Conservation (phyloP, 805 yeast genomes). For the Nakazawaea siamensis region DNA sequence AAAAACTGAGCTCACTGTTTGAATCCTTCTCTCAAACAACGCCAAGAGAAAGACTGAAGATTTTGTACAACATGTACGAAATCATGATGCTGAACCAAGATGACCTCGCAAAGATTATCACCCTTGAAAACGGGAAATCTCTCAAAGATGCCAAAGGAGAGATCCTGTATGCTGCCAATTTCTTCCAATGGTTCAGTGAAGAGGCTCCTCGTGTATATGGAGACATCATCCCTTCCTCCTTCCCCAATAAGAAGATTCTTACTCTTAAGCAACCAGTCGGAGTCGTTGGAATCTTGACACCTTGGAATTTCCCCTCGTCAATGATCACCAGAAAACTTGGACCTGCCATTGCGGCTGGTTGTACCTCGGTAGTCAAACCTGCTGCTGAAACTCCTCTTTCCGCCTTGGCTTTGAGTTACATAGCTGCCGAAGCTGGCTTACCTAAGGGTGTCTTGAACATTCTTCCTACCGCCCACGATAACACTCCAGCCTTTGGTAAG, state of each 20-base stretch:
- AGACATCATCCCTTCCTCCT: slow-evolving; percentile 52
- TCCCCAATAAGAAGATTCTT: slow-evolving; percentile 39
- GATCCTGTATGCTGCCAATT: slow-evolving; percentile 58
- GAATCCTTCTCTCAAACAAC: slow-evolving; percentile 40
- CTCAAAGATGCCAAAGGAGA: slow-evolving; percentile 67
- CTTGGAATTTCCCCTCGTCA: slow-evolving; percentile 81
- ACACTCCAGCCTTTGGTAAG: slow-evolving; percentile 42
- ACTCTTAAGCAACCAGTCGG: slow-evolving; percentile 72
- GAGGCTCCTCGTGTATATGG: slow-evolving; percentile 70
- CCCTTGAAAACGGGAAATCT: slow-evolving; percentile 73
- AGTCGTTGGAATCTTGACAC: slow-evolving; percentile 70
- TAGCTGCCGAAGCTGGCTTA: slow-evolving; percentile 60
- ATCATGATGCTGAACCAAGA: slow-evolving; percentile 49
- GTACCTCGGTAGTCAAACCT: slow-evolving; percentile 71
- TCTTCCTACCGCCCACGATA: slow-evolving; percentile 36
- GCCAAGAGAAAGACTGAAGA: slow-evolving; percentile 45
- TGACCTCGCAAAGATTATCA: slow-evolving; percentile 57
- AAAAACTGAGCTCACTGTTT: slow-evolving; percentile 47
- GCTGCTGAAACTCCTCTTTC: slow-evolving; percentile 70
- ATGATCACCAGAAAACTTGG: slow-evolving; percentile 71
- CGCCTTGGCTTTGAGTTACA: slow-evolving; percentile 57
- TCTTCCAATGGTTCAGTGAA: slow-evolving; percentile 86
- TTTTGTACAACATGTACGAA: slow-evolving; percentile 43
- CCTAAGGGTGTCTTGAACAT: slow-evolving; percentile 66
- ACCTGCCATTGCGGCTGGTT: slow-evolving; percentile 75